These are phyloP conservation scores for Adiantum capillusveneris DNA, from an alignment of 75 land plant species.

Conservation along the genomic window DNA sequence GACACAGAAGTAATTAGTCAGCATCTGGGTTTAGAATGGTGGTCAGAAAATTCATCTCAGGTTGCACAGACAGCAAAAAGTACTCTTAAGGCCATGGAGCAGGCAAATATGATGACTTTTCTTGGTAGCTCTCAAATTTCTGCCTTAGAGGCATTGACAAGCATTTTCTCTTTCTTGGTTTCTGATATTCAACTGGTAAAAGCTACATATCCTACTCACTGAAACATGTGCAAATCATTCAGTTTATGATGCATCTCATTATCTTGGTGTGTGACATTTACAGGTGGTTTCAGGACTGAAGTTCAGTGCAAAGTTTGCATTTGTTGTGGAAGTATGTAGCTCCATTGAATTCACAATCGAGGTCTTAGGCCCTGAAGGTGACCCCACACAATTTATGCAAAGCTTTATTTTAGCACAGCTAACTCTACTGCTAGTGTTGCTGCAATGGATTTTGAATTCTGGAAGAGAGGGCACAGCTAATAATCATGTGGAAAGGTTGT, in stretches of 20 bases:
- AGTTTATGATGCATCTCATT: not conserved
- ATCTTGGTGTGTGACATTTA: not conserved
- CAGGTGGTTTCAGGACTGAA: not conserved
- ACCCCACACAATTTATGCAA: conserved; percentile 24
- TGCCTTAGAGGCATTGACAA: conserved; percentile 49
- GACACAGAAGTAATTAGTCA: conserved; percentile 29
- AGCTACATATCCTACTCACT: not conserved
- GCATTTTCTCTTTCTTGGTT: conserved; percentile 31
- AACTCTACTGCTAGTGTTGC: conserved; percentile 46
- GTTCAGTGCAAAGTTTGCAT: conserved; percentile 2
- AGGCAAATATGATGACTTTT: conserved; percentile 44
- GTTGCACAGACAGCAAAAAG: conserved; percentile 40
- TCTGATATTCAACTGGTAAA: conserved; percentile 35
- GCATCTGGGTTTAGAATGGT: conserved; percentile 58
- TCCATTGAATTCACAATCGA: conserved; percentile 27
- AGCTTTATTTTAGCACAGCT: conserved; percentile 48
- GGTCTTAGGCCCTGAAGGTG: conserved; percentile 23
- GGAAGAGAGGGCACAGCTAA: not conserved
- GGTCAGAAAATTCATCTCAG: conserved; percentile 49
- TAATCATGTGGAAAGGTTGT: conserved; percentile 17
- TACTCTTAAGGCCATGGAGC: conserved; percentile 37
- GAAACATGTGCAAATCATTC: too few relatives aligned
- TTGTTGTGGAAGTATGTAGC: conserved; percentile 41
- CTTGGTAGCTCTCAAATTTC: conserved; percentile 42
- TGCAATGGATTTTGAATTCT: conserved; percentile 21